A percentile compares a stretch with the other conserved stretches of the same genome.
phyloP scores from a whole-genome alignment of 2,329 filamentous ascomycete genomes.

The Cladosporium sp. region DNA sequence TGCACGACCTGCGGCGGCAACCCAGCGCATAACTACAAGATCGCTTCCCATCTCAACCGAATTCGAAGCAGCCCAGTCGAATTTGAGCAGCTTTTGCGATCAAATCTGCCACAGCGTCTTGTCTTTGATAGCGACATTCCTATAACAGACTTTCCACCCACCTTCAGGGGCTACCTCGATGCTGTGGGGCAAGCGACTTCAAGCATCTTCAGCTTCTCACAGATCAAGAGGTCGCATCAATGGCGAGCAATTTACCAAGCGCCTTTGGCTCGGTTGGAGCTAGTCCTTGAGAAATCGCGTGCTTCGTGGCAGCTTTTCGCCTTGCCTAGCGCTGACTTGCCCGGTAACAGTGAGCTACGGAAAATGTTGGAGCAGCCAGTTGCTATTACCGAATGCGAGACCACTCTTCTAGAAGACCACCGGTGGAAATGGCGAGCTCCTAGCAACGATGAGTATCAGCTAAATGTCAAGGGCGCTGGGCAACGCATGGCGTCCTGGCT shows the following conservation, averaged over 20 bases:
- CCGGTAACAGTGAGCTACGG: slow-evolving; percentile 22
- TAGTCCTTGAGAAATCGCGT: slow-evolving; percentile 23
- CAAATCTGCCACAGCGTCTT: slow-evolving; percentile 20
- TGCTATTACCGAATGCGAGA: slow-evolving; percentile 17
- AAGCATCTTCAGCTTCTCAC: slow-evolving; percentile 32
- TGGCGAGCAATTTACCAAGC: slow-evolving; percentile 43
- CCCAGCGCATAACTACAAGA: slow-evolving; percentile 46
- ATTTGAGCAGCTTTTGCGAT: slow-evolving; percentile 20
- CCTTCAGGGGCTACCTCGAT: slow-evolving; percentile 27
- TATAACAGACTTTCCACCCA: too few relatives aligned
- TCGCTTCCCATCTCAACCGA: not conserved
- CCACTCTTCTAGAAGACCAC: slow-evolving; percentile 32
- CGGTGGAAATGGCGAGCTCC: slow-evolving; percentile 42
- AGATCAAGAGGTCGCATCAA: slow-evolving; percentile 26
- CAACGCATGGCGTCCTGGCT: slow-evolving; percentile 31
- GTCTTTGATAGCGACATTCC: slow-evolving; percentile 2
- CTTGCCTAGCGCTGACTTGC: slow-evolving; percentile 15
- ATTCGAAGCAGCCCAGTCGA: slow-evolving; percentile 3
- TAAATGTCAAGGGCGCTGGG: not conserved
- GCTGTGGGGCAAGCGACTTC: slow-evolving; percentile 30
- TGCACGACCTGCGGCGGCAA: slow-evolving; percentile 53
- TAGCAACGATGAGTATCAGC: not conserved
- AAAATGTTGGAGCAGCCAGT: slow-evolving; percentile 24
- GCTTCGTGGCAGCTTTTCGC: slow-evolving; percentile 30
- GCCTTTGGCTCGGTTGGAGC: slow-evolving; percentile 33